These are phyloP conservation scores for Podospora didyma DNA, from an alignment of 495 filamentous ascomycete genomes.

Conservation along the genomic window DNA sequence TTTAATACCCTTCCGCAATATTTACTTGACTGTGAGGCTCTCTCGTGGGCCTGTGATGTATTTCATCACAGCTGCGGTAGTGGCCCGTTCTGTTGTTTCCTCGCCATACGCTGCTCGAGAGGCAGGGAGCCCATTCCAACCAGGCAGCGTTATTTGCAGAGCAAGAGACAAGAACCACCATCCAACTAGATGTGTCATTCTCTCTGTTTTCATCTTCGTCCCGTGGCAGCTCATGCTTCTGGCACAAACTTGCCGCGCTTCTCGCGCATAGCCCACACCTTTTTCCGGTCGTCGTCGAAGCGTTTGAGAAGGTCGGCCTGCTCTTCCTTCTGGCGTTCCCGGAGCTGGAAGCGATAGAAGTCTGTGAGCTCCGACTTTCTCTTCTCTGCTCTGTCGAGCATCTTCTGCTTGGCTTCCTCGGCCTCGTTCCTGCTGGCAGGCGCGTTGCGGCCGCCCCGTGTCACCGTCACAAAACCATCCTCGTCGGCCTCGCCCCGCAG, in stretches of 20 bases:
- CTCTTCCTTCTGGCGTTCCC: constrained; percentile 83
- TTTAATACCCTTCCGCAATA: not conserved
- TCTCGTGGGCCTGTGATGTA: not conserved
- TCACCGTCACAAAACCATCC: constrained; percentile 93
- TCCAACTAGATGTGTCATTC: too few relatives aligned
- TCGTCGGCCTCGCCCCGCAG: constrained; percentile 77
- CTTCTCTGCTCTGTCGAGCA: constrained; percentile 65
- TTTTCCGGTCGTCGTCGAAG: constrained; percentile 63
- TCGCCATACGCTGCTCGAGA: not conserved
- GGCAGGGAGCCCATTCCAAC: not conserved
- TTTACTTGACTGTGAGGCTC: not conserved
- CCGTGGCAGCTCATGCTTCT: constrained; percentile 35
- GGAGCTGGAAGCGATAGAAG: constrained; percentile 92
- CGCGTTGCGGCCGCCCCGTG: constrained; percentile 65
- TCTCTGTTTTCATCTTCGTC: not conserved
- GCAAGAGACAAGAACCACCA: not conserved
- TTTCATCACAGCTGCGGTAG: not conserved
- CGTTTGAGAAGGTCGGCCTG: constrained; percentile 62
- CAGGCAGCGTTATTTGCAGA: not conserved
- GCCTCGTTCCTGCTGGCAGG: constrained; percentile 73
- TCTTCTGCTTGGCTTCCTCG: constrained; percentile 64
- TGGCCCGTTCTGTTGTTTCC: not conserved
- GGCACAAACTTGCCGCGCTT: constrained; percentile 56
- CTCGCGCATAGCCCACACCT: constrained; percentile 56
- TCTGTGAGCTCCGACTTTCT: constrained; percentile 63